Evolutionary conservation across 306 rosid species (phyloP), one percentile per base, ranked within the genome.

Genomic region (Cicer chorassanicum): DNA sequence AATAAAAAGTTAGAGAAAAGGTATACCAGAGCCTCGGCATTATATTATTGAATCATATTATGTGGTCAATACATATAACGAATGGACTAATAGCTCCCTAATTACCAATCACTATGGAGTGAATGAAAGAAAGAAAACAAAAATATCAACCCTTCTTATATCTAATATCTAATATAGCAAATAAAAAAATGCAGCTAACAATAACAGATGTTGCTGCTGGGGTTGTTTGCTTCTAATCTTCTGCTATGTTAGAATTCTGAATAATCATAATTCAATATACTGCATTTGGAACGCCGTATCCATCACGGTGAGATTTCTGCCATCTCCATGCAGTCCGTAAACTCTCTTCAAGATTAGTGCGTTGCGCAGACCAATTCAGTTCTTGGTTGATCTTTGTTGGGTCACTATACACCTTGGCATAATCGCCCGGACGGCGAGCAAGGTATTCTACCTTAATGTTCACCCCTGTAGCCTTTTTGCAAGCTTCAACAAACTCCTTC

Each of bases 401-500:
- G 73, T 93, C 90, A 50, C 98, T 93, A 45, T 68, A 93, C 16
- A 93, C 98, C 80, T 88, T 90, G 7, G 98, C 98, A 3, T 93
- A 93, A 82, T 93, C 98, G 1, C 98, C 98, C 0, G 98, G 97
- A 6, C 98, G 92, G 7, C 97, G 97, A 9, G 89, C 83, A 29
- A 93, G 97, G 66, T 51, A 89, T 15, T 91, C 97, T 8, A 93
- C 91, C 65, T 91, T 91, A 61, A 93, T 91, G 50, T 86, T 78
- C 55, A 66, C 89, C 38, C 96, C 96, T 0, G 97, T 91, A 18
- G 98, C 98, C 86, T 81, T 88, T 78, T 87, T 93, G 80, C 98
- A 93, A 19, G 98, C 98, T 81, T 88, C 90, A 46, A 93, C 98
- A 74, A 93, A 91, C 81, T 93, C 97, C 86, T 87, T 89, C 65